Base-by-base conservation (phyloP, 306 rosid genomes). In the Crotalaria pallida region DNA sequence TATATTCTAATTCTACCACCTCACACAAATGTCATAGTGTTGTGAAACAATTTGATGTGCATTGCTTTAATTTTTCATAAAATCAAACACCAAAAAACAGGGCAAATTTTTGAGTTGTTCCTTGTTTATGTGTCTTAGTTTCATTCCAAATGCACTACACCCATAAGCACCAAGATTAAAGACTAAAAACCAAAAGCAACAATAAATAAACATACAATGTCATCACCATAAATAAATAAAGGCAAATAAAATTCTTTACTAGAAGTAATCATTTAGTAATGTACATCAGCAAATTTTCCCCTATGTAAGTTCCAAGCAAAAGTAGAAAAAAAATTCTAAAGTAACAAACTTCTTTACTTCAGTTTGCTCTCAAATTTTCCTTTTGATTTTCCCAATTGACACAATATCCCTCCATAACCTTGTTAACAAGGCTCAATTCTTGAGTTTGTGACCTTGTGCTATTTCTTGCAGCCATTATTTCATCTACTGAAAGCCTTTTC, bases 401-500 rank as follows among this genome's bases (percentile, higher is more conserved):
- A 23, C 6, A 5, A 15, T 29, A 10, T 53, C 18, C 55, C 48
- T 59, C 52, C 31, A 59, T 8, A 36, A 47, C 61, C 40, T 13
- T 51, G 44, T 82, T 72, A 69, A 19, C 50, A 53, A 29, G 67
- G 65, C 49, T 77, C 12, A 48, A 82, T 23, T 74, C 86, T 50
- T 75, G 77, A 48, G 76, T 68, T 3, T 45, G 83, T 10, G 75
- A 18, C 84, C 98, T 87, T 1, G 83, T 61, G 68, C 97, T 93
- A 74, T 88, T 90, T 45, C 98, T 86, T 1, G 90, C 85, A 0
- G 89, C 89, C 80, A 90, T 50, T 3, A 90, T 74, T 45, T 93
- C 98, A 58, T 72, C 52, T 44, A 88, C 76, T 1, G 94, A 86
- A 51, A 84, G 64, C 70, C 88, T 72, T 69, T 84, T 88, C 80